Conservation (phyloP, 2,329 filamentous ascomycete genomes). For the Fusarium begoniae region DNA sequence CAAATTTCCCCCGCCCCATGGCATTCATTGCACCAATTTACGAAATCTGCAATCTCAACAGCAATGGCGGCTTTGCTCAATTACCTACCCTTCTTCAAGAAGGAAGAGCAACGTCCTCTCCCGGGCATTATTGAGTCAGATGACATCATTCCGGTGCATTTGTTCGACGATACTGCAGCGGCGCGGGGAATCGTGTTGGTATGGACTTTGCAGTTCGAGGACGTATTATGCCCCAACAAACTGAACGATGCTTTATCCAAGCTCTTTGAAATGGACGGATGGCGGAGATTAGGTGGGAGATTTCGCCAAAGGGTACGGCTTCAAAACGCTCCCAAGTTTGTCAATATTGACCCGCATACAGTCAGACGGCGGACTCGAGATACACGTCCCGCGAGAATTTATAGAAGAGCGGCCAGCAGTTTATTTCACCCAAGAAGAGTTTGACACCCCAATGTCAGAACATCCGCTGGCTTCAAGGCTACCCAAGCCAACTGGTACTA, state of each 20-base stretch:
- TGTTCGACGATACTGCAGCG: slow-evolving; percentile 17
- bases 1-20: background rate
- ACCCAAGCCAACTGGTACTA: background rate
- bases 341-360: background rate
- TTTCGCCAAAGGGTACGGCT: slow-evolving; percentile 5
- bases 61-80: background rate
- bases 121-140: background rate
- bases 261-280: slow-evolving; percentile 3
- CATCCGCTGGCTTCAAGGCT: slow-evolving; percentile 11
- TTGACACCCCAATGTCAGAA: background rate
- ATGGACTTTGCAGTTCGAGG: slow-evolving; percentile 22
- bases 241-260: background rate
- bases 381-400: slow-evolving; percentile 1
- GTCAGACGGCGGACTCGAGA: slow-evolving; percentile 4
- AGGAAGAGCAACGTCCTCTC: background rate
- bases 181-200: slow-evolving; percentile 12
- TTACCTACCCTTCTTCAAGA: slow-evolving; percentile 6
- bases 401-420: background rate
- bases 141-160: slow-evolving; percentile 19
- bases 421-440: background rate
- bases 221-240: slow-evolving; percentile 4
- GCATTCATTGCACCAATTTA: background rate
- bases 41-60: background rate
- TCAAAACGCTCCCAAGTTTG: accelerated
- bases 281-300: slow-evolving; percentile 17